Base-by-base conservation (phyloP, 2,329 filamentous ascomycete genomes). In the Fusarium staphyleae region DNA sequence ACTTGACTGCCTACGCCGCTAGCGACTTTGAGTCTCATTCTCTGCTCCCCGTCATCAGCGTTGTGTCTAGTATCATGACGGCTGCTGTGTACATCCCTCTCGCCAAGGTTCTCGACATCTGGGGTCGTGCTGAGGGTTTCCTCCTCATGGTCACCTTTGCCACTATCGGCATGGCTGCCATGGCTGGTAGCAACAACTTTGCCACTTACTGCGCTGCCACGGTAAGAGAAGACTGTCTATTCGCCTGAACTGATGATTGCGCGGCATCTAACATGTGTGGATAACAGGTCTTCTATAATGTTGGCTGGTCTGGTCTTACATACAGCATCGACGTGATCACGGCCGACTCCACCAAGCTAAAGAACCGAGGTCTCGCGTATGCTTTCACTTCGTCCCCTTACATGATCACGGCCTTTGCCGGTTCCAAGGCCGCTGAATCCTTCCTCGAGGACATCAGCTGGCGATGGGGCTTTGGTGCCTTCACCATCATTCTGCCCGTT, bases 251-350 rank as follows among this genome's bases (percentile, higher is more conserved):
- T 5, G 24, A 11, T 6, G 2, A 9, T 1, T 10, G 3, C 4
- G 1, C 16, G 6, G 2, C 3, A 9, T 14, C 49, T 66, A 40
- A 66, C 4, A 3, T 5, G 2, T 14, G 6, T 5, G 1, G 14
- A 36, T 4, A 8, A 5, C 24, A 73, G 70, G 83, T 88, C 2
- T 85, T 89, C 58, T 87, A 87, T 66, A 80, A 79, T 32, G 78
- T 86, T 42, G 87, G 87, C 11, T 76, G 78, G 48, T 81, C 80
- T 3, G 86, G 85, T n/a, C 74, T 88, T 37, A 80, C 79, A 48
- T 88, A 87, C 65, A 78, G 81, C 18, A 75, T 87, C 24, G 80
- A 83, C 55, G 82, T 90, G 32, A 83, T 89, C 67, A 84, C 86
- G 46, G 84, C 87, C 41, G 87, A 90, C 68, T 85, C 83, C 4